Conservation (phyloP, 2,329 filamentous ascomycete species). For the Ceratocystis cacaofunesta region DNA sequence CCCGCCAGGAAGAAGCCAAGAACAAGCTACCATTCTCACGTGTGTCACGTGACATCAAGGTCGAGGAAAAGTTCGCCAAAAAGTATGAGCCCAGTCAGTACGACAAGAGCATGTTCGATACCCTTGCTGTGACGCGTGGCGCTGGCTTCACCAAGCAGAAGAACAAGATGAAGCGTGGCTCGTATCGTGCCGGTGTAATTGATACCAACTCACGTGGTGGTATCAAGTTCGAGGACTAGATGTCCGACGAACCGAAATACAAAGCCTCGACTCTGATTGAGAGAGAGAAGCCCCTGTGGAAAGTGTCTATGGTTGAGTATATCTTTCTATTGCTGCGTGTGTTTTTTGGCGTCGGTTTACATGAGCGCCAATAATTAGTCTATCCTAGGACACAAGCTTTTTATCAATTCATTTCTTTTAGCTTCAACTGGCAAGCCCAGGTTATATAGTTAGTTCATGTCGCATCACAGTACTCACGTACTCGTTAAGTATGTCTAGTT, state of each 20-base stretch:
- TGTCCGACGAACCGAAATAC: too few relatives aligned
- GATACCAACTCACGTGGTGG: slow-evolving; percentile 70
- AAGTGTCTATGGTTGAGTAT: too few relatives aligned
- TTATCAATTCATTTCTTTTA: neutral
- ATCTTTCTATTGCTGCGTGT: too few relatives aligned
- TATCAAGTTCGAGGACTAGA: slow-evolving; percentile 84
- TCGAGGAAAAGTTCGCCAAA: slow-evolving; percentile 54
- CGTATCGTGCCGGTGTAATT: slow-evolving; percentile 77
- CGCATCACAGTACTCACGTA: neutral
- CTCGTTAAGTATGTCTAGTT: neutral
- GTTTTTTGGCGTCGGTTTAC: neutral
- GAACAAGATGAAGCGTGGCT: slow-evolving; percentile 93
- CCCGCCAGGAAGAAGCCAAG: slow-evolving; percentile 31
- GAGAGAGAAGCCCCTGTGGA: too few relatives aligned
- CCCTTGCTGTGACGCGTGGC: slow-evolving; percentile 78
- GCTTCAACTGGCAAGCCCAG: neutral
- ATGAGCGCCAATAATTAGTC: slow-evolving; percentile 14
- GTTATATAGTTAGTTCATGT: neutral
- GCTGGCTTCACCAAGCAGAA: slow-evolving; percentile 99
- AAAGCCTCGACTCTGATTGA: too few relatives aligned
- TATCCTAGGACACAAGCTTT: slow-evolving; percentile 17
- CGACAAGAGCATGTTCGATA: slow-evolving; percentile 73
- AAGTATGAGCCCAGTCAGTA: slow-evolving; percentile 84
- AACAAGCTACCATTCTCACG: slow-evolving; percentile 60
- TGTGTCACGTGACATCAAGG: slow-evolving; percentile 52